Evolutionary conservation across 1,139 yeast genomes (phyloP).

Genomic region (Yamadazyma atlantica): DNA sequence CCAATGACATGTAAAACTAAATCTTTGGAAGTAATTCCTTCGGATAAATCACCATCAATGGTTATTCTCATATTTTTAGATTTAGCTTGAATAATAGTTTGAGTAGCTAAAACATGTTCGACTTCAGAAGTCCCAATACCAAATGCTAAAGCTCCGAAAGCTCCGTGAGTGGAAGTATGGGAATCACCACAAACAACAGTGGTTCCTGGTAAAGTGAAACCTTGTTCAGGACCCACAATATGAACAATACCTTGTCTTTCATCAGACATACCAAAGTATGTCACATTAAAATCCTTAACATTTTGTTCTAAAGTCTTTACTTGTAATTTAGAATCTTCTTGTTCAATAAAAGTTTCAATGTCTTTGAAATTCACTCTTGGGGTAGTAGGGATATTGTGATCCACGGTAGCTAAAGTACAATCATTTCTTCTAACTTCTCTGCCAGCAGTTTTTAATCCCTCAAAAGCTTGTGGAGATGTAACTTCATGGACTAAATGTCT

Average conservation of each 20-base stretch:
- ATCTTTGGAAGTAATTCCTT: conserved; percentile 95
- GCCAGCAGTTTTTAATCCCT: conserved; percentile 85
- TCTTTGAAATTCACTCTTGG: conserved; percentile 75
- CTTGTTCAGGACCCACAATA: conserved; percentile 98
- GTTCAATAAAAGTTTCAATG: conserved; percentile 80
- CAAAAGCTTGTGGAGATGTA: conserved; percentile 98
- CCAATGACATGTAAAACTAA: conserved; percentile 92
- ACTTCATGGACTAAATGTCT: conserved; percentile 98
- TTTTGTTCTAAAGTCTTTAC: conserved; percentile 90
- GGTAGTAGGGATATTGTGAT: conserved; percentile 94
- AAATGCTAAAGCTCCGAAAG: conserved; percentile 96
- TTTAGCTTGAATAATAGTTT: conserved; percentile 90
- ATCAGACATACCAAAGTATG: conserved; percentile 94
- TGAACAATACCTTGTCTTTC: conserved; percentile 96
- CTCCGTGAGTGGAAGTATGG: conserved; percentile 98
- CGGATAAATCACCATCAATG: conserved; percentile 77
- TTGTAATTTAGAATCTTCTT: conserved; percentile 88
- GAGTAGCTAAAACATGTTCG: conserved; percentile 97
- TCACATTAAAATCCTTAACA: conserved; percentile 83
- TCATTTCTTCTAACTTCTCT: conserved; percentile 88
- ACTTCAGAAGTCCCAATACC: conserved; percentile 99
- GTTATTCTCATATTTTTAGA: conserved; percentile 92
- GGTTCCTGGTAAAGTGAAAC: conserved; percentile 96
- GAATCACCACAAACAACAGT: conserved; percentile 99
- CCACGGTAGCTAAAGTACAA: conserved; percentile 96